Percentiles rank a stretch among this genome's conserved stretches.
phyloP scores from a whole-genome alignment of 306 rosid species.

The Cucurbita moschata region DNA sequence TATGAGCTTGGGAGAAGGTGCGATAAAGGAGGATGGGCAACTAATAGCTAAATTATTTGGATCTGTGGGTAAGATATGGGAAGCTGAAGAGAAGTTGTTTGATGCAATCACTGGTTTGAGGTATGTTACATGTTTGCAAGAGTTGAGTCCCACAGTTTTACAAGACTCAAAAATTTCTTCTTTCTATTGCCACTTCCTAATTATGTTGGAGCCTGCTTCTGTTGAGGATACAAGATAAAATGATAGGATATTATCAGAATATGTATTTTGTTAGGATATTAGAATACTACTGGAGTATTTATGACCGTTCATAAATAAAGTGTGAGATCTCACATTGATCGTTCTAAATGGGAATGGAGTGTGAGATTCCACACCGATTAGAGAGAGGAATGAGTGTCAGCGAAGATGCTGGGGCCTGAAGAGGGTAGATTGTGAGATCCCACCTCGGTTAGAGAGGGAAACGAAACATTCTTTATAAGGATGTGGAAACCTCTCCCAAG shows the following conservation, averaged over 20 bases:
- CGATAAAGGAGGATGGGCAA: constrained; percentile 66
- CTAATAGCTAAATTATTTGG: constrained; percentile 63
- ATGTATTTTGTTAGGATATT: not conserved
- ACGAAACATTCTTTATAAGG: no score
- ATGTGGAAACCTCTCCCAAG: no score
- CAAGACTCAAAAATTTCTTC: not conserved
- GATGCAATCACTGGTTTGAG: constrained; percentile 92
- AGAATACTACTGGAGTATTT: not conserved
- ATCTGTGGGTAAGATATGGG: constrained; percentile 78
- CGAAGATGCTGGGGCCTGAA: no score
- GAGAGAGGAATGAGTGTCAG: no score
- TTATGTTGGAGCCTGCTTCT: not conserved
- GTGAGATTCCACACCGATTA: no score
- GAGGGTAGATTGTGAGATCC: no score
- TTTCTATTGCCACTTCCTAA: not conserved
- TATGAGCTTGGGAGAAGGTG: constrained; percentile 76
- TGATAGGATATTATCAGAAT: not conserved
- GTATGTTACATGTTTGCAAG: constrained; percentile 19
- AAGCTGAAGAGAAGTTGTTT: constrained; percentile 73
- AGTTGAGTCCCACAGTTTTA: not conserved
- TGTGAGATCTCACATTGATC: no score
- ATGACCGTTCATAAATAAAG: not conserved
- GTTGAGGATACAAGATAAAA: not conserved
- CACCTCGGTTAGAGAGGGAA: no score
- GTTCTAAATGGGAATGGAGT: no score